A percentile compares a stretch with the other conserved stretches of the same genome.
These are phyloP conservation scores for Stagonosporopsis tanaceti DNA, from an alignment of 2,329 filamentous ascomycete genomes.

Conservation along the genomic window DNA sequence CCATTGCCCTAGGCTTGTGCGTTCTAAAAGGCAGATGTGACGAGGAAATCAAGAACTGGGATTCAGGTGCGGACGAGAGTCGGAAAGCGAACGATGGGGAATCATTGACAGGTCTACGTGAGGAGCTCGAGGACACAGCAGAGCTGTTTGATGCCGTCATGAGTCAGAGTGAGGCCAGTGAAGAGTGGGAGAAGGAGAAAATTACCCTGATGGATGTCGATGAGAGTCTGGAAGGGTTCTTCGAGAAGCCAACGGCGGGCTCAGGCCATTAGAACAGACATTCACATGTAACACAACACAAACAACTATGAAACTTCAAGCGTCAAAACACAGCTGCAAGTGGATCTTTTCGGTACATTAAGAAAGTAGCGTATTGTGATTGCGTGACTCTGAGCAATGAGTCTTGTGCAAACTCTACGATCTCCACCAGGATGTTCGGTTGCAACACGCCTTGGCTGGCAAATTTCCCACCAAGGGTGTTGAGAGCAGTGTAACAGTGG, in stretches of 20 bases:
- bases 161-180: constrained; percentile 21
- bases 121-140: constrained; percentile 32
- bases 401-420: constrained; percentile 10
- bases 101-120: neutral
- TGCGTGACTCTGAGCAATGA: constrained; percentile 11
- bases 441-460: constrained; percentile 4
- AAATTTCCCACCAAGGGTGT: constrained; percentile 5
- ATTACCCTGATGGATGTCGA: constrained; percentile 13
- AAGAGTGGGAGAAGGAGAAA: constrained; percentile 30
- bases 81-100: neutral
- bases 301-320: neutral
- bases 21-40: constrained; percentile 46
- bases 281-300: neutral
- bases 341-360: neutral
- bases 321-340: neutral
- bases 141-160: constrained; percentile 41
- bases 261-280: neutral
- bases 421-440: constrained; percentile 1
- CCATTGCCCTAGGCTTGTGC: constrained; percentile 67
- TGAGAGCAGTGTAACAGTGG: neutral
- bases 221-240: constrained; percentile 19
- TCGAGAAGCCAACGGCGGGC: constrained; percentile 4
- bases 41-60: constrained; percentile 17
- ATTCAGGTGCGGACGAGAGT: constrained; percentile 30
- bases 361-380: neutral